Evolutionary conservation across 805 yeast species (phyloP), one percentile per base, ranked within the genome.

Genomic region (Yarrowia sp.): DNA sequence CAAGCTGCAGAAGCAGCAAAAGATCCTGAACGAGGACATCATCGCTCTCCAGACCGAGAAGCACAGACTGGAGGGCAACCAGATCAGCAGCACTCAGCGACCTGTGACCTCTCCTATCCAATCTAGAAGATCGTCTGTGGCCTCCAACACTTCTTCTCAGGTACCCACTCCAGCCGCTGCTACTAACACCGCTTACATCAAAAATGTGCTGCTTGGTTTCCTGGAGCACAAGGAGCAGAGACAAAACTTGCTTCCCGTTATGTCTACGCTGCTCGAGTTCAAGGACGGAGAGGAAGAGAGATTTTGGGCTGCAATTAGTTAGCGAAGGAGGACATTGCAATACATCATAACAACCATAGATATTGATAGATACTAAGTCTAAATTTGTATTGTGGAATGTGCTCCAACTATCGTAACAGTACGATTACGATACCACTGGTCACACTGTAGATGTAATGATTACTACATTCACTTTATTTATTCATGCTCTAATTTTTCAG

Each of bases 171-270:
- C 49, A n/a, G 30, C 49, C 6, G n/a, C 51, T 12, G 51, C 63
- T 14, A 81, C 79, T 52, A 88, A 85, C 70, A 80, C 87, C 21
- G 90, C 96, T 12, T 93, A 93, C 73, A 81, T 92, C 61, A 90
- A 89, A 74, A 95, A 95, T 72, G 97, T 93, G 2, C 75, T 93
- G n/a, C 77, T 93, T 2, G 98, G 98, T 1, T 95, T 89, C 73
- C 76, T 95, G 64, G 97, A 92, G 71, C 97, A 90, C 72, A 89
- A 83, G 71, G 99, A 93, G n/a, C 98, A 92, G 75, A 81, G 98
- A 66, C 85, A 81, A 30, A 90, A 87, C 73, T 80, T 93, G 46
- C 77, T 95, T 33, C 98, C 98, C 0, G 98, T 95, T 7, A 79
- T 93, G 24, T 83, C 92, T 56, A 85, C 90, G 68, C 75, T 93